Evolutionary conservation across 2,329 filamentous ascomycete genomes (phyloP).

Genomic region (Fusarium pilosicola): DNA sequence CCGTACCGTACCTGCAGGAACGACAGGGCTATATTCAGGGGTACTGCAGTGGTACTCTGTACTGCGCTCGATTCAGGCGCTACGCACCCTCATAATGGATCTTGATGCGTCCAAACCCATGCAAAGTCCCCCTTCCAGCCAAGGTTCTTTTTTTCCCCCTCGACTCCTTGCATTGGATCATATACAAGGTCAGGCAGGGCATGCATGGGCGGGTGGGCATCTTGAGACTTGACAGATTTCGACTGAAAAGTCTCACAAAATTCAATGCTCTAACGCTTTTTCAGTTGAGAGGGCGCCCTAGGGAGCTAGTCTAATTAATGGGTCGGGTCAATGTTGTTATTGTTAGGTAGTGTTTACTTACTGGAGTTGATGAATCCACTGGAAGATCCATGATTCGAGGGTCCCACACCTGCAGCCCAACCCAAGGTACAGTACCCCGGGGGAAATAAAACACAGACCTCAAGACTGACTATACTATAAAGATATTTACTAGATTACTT

Average conservation of each 20-base stretch:
- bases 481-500: too few relatives aligned
- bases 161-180: constrained; percentile 34
- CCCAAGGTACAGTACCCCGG: neutral
- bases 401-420: constrained; percentile 42
- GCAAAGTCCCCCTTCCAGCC: constrained; percentile 24
- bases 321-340: constrained; percentile 6
- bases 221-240: constrained; percentile 5
- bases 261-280: constrained; percentile 15
- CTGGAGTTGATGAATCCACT: neutral
- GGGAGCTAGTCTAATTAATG: constrained; percentile 15
- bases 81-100: constrained; percentile 9
- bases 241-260: constrained; percentile 10
- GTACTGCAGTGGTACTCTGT: constrained; percentile 27
- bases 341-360: constrained; percentile 2
- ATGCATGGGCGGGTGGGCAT: neutral
- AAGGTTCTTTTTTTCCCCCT: constrained; percentile 20
- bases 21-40: constrained; percentile 42
- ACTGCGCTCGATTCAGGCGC: neutral
- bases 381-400: constrained; percentile 5
- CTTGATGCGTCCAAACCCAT: constrained; percentile 18
- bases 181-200: constrained; percentile 7
- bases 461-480: too few relatives aligned
- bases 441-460: too few relatives aligned
- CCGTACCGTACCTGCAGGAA: constrained; percentile 47
- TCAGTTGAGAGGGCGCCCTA: constrained; percentile 10